Evolutionary conservation across 2,329 filamentous ascomycete species (phyloP), one percentile per base, ranked within the genome.

Genomic region (Teratosphaeria viscida): DNA sequence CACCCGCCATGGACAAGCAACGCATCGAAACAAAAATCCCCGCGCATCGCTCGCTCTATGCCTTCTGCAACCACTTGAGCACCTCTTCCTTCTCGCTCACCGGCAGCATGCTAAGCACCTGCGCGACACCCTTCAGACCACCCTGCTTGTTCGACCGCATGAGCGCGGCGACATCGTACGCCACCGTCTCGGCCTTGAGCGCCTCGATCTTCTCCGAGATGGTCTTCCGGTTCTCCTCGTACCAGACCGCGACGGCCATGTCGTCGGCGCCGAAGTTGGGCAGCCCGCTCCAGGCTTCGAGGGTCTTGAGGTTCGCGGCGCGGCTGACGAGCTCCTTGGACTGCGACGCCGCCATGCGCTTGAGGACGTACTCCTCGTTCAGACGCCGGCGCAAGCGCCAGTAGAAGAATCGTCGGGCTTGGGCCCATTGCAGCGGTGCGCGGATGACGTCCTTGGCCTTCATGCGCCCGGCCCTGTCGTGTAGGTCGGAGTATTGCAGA

Each of bases 391-490:
- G 92, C 63, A 96, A 87, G 77, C 94, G 92, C 94, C 95, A 99
- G 88, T 97, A 99, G 82, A 99, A 97, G 89, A 94, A 97, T 72
- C 92, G 88, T 65, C 94, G 87, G 10, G 92, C 87, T 68, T 96
- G 88, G 73, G 84, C 81, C 94, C 92, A 97, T 70, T 87, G 83
- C 49, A 99, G 82, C 12, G 85, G 79, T 68, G 89, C 84, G 64
- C 94, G 90, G 70, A 99, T 96, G 60, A 88, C 87, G 63, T 91
- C 88, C 86, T 99, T 99, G 76, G 94, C 94, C 80, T 96, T 85
- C 94, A 99, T 99, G 77, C 94, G 90, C 61, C 92, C 94, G 52
- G 94, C 87, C 54, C 94, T 92, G 76, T 99, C 94, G 79, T 99
- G 94, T 56, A 99, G 83, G 75, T 99, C 94, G 61, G 94, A 92